These are phyloP conservation scores for Haplosporangium gracile DNA, from an alignment of 192 early-diverging fungal genomes.

Conservation along the genomic window DNA sequence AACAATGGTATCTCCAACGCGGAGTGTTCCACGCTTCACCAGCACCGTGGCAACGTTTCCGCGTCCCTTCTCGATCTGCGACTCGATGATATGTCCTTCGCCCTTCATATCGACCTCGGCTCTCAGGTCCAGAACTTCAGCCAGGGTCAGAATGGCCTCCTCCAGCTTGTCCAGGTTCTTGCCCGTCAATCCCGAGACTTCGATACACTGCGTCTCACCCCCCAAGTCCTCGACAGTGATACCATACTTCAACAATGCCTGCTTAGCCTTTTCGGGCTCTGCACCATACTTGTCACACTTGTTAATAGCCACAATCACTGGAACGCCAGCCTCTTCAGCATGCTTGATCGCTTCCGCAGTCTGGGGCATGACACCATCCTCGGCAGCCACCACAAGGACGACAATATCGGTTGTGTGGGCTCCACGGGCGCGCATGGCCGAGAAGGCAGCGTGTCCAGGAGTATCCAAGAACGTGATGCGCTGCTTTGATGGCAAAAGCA, in stretches of 20 bases:
- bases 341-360: constrained; percentile 96
- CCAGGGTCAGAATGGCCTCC: constrained; percentile 87
- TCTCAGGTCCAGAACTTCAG: constrained; percentile 90
- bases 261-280: constrained; percentile 68
- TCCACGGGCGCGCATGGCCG: constrained; percentile 94
- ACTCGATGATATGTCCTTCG: constrained; percentile 93
- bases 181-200: constrained; percentile 91
- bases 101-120: constrained; percentile 82
- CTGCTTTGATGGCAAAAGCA: constrained; percentile 74
- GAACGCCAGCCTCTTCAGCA: constrained; percentile 85
- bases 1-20: constrained; percentile 81
- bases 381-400: constrained; percentile 96
- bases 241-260: constrained; percentile 81
- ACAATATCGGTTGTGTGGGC: constrained; percentile 96
- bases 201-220: constrained; percentile 92
- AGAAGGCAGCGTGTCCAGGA: constrained; percentile 96
- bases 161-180: constrained; percentile 89
- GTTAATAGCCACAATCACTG: constrained; percentile 97
- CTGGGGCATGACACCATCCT: constrained; percentile 99
- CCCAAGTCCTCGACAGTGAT: constrained; percentile 92
- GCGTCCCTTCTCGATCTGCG: constrained; percentile 86
- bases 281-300: constrained; percentile 96
- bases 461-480: constrained; percentile 96
- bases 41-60: constrained; percentile 91
- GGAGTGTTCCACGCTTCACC: constrained; percentile 91